Evolutionary conservation across 2,329 filamentous ascomycete species (phyloP), one percentile per base, ranked within the genome.

Genomic region (Colletotrichum aenigma): DNA sequence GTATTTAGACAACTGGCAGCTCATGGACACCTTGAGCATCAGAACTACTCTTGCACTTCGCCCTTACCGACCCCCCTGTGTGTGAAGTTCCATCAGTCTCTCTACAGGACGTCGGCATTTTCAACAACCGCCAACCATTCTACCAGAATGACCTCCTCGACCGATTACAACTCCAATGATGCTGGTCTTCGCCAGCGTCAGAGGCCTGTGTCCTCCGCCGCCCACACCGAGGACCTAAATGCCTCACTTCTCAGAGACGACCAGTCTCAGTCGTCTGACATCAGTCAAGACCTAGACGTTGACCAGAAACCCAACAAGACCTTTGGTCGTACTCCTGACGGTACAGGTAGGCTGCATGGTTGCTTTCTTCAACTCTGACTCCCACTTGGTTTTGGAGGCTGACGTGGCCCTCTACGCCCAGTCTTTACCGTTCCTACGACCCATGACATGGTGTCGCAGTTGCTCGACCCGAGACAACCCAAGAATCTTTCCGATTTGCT

Each of bases 371-470:
- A 16, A 28, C 34, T 64, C 21, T 34, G 28, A n/a, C 18, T 65
- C 34, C 26, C 34, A n/a, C 18, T 28, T 61, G 52, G 13, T 30
- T 38, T 26, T 36, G 52, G 70, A 52, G 68, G 32, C 70, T 38
- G 16, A 65, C 28, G 43, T 70, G 34, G n/a, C 36, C 64, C 55
- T 64, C 36, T n/a, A 36, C 62, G 60, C 78, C 64, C 81, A 98
- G 97, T 98, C 81, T 99, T 99, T 83, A 94, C 95, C 74, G 97
- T 99, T 70, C 97, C 97, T 64, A 93, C 95, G 77, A 99, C 97
- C 72, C 96, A 98, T 89, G 97, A 99, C 87, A 98, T 99, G 97
- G 96, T 99, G 80, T 98, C 96, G 67, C 97, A 98, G 87, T 91
- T 99, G 71, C 92, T 99, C 80, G 97, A 97, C 81, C 97, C 97